Evolutionary conservation across 805 yeast species (phyloP), one percentile per base, ranked within the genome.

Genomic region (Scheffersomyces spartinae): DNA sequence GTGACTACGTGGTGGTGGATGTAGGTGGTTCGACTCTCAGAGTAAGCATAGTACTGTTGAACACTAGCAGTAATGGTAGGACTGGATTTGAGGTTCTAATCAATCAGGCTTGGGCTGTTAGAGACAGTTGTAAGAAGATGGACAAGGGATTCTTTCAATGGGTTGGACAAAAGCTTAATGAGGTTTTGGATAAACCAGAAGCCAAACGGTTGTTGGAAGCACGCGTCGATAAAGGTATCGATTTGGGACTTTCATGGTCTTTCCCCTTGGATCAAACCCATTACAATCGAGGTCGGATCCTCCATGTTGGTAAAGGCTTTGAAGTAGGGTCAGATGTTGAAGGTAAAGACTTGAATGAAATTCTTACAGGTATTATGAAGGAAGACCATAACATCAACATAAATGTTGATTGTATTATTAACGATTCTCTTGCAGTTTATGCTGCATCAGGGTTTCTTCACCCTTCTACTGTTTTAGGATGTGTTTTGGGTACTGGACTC

Each of bases 381-480:
- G 17, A 30, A 7, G 36, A 41, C 6, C 44, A 38, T 28, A 27
- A 38, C 22, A 17, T 59, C n/a, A 21, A 28, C n/a, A 35, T 53
- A 22, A 48, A 54, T 26, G 51, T 60, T 25, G 46, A 45, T 33
- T 39, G 40, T 22, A 47, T 60, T 28, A 33, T 58, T 23, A 60
- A 60, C 36, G 66, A 60, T 37, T 55, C 64, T 13, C 44, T 60
- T 19, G 64, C 66, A 8, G 65, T 59, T n/a, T 60, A 54, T 36
- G 55, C 64, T 3, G 66, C 66, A 7, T 63, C 61, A 13, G 28
- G 50, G 7, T 60, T 55, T 30, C 32, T 53, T 29, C 57, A 55
- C 29, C 36, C 43, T 11, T 35, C 40, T 32, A 49, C 55, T 36
- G 43, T 47, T 35, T 31, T 59, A 25, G 65, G 64, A 1, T 29